Conservation (phyloP, 2,329 filamentous ascomycete species). For the Colletotrichum filicis region DNA sequence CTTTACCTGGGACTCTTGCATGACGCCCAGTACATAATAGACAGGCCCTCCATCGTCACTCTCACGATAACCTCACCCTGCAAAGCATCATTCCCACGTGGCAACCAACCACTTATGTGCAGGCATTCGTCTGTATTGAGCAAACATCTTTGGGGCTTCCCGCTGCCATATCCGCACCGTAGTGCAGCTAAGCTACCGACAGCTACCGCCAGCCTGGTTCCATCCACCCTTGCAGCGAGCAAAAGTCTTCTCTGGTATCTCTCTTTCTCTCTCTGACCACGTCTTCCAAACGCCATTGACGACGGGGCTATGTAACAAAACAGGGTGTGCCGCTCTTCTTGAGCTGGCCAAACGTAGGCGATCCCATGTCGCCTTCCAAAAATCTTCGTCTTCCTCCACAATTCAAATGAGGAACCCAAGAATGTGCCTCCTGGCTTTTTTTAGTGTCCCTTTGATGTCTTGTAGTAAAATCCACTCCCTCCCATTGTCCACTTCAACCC, state of each 20-base stretch:
- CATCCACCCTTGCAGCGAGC: slow-evolving; percentile 4
- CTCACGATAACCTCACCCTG: slow-evolving; percentile 7
- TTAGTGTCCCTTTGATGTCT: neutral
- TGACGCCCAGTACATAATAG: neutral
- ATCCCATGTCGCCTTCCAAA: slow-evolving; percentile 5
- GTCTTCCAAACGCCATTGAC: slow-evolving; percentile 30
- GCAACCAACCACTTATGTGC: neutral
- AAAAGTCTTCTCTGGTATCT: slow-evolving; percentile 34
- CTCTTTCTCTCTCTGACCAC: neutral
- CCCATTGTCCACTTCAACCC: slow-evolving; percentile 4
- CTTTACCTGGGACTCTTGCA: too few species aligned
- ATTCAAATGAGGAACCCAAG: neutral
- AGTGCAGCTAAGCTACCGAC: neutral
- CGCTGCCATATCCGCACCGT: neutral
- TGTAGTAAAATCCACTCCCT: neutral
- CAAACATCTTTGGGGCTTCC: neutral
- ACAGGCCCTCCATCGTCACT: neutral
- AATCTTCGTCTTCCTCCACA: neutral
- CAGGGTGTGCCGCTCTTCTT: neutral
- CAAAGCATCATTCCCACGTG: neutral
- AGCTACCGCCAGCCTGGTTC: neutral
- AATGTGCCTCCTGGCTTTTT: neutral
- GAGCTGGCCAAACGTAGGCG: neutral
- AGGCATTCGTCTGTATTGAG: slow-evolving; percentile 16
- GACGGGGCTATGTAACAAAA: slow-evolving; percentile 27